Conservation (phyloP, 1,284 basidiomycete genomes). For the Pulchroboletus neoregius region DNA sequence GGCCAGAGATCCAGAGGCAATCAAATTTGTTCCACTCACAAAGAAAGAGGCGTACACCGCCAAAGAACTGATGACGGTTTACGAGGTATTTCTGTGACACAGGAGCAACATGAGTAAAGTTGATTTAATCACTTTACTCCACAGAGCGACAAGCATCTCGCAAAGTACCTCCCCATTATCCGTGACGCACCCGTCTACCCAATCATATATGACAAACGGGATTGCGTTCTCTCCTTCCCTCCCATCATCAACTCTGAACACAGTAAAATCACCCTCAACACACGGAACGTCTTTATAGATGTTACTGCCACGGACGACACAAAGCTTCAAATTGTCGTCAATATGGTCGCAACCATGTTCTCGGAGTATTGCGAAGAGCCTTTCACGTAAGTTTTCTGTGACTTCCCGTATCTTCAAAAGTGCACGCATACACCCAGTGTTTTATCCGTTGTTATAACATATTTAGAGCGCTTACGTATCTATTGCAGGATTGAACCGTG, state of each 20-base stretch:
- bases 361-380: conserved; percentile 92
- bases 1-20: conserved; percentile 82
- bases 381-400: conserved; percentile 71
- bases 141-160: conserved; percentile 89
- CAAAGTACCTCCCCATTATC: conserved; percentile 89
- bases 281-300: conserved; percentile 95
- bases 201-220: conserved; percentile 90
- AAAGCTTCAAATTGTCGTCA: conserved; percentile 92
- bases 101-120: background rate
- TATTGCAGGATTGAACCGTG: conserved; percentile 81
- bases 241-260: conserved; percentile 98
- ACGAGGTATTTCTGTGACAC: conserved; percentile 62
- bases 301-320: conserved; percentile 98
- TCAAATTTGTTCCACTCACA: conserved; percentile 76
- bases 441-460: background rate
- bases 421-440: too few species aligned
- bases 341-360: conserved; percentile 96
- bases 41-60: conserved; percentile 62
- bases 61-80: conserved; percentile 78
- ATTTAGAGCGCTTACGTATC: conserved; percentile 1
- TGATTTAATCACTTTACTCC: background rate
- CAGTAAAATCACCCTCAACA: conserved; percentile 95
- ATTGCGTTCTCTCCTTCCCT: conserved; percentile 92
- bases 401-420: too few species aligned
- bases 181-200: conserved; percentile 95